Evolutionary conservation across 805 yeast species (phyloP).

Genomic region (Candida sakaeoensis): DNA sequence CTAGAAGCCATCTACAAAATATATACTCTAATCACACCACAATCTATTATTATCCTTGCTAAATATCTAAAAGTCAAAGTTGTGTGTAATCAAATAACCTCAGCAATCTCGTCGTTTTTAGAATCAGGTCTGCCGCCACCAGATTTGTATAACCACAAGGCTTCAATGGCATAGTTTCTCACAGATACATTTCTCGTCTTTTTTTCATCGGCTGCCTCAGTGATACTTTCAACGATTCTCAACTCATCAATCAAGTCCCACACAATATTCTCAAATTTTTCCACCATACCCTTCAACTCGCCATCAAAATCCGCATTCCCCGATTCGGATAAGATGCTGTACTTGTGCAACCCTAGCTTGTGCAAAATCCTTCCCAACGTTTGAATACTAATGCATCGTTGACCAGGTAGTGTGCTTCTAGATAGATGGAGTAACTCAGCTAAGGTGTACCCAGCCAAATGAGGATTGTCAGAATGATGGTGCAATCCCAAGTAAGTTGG

Average conservation of each 20-base stretch:
- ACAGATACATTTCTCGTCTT: slow-evolving; percentile 67
- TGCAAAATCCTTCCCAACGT: slow-evolving; percentile 84
- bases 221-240: slow-evolving; percentile 60
- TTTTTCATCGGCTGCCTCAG: slow-evolving; percentile 65
- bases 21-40: too few species aligned
- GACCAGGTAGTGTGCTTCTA: slow-evolving; percentile 78
- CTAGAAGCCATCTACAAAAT: too few species aligned
- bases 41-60: too few species aligned
- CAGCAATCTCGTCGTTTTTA: slow-evolving; percentile 19
- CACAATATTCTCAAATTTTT: slow-evolving; percentile 49
- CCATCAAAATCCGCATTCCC: slow-evolving; percentile 27
- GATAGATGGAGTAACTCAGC: slow-evolving; percentile 76
- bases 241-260: slow-evolving; percentile 70
- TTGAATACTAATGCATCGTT: slow-evolving; percentile 81
- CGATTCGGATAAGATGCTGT: slow-evolving; percentile 46
- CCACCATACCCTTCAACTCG: slow-evolving; percentile 18
- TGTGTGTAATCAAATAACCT: slow-evolving; percentile 9
- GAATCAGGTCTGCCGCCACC: slow-evolving; percentile 37
- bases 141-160: slow-evolving; percentile 82
- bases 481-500: slow-evolving; percentile 71
- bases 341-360: slow-evolving; percentile 66
- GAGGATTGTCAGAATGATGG: slow-evolving; percentile 88
- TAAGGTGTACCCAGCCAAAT: slow-evolving; percentile 88
- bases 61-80: too few species aligned
- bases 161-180: slow-evolving; percentile 80